A percentile compares a stretch with the other conserved stretches of the same genome.
Evolutionary conservation across 2,329 filamentous ascomycete genomes (phyloP).

Genomic region (Pseudogymnoascus sp.): DNA sequence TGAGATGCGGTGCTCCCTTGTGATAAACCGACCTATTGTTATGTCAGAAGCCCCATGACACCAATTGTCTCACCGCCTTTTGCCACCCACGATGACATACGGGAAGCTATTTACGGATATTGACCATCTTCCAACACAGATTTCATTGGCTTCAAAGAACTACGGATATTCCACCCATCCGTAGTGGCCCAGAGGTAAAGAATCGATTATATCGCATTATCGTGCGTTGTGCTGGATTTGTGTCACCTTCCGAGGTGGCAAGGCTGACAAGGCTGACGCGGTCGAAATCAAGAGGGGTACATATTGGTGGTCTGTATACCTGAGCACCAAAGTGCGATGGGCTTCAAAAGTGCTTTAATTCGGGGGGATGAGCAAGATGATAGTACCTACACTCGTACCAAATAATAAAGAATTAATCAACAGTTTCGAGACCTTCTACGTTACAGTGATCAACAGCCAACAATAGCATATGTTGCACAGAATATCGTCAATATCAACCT

Average conservation of each 20-base stretch:
- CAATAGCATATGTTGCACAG: not conserved
- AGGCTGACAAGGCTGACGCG: constrained; percentile 1
- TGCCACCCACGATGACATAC: constrained; percentile 1
- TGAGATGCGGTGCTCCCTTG: not conserved
- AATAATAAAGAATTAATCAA: not conserved
- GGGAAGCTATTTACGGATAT: not conserved
- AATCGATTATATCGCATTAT: not conserved
- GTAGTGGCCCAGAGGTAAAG: not conserved
- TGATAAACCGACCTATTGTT: not conserved
- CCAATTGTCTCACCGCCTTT: constrained; percentile 2
- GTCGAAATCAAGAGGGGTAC: not conserved
- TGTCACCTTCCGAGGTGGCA: constrained; percentile 5
- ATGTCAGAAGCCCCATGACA: not conserved
- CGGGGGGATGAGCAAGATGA: too few relatives aligned
- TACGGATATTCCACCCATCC: not conserved
- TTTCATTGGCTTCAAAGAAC: not conserved
- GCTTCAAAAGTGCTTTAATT: not conserved
- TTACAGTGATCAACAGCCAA: not conserved
- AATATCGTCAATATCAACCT: not conserved
- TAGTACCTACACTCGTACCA: not conserved
- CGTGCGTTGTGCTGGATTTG: not conserved
- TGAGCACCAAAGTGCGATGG: not conserved
- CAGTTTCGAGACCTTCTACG: not conserved
- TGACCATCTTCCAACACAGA: not conserved
- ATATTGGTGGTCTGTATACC: not conserved